Evolutionary conservation across 495 filamentous ascomycete species (phyloP).

Genomic region (Penicillium bovifimosum): DNA sequence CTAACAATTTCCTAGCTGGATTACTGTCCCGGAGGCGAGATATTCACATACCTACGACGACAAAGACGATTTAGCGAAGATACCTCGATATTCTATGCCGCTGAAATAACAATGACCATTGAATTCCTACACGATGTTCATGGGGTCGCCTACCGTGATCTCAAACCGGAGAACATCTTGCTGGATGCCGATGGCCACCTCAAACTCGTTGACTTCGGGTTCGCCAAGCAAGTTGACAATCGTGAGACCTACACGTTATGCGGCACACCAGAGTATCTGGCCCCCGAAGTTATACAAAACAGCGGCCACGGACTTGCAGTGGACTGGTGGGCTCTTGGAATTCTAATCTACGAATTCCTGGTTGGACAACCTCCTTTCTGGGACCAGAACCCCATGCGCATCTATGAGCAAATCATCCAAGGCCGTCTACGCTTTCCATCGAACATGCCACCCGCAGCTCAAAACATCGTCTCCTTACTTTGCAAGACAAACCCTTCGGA

Average conservation of each 20-base stretch:
- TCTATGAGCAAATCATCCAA: constrained; percentile 68
- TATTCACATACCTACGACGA: constrained; percentile 88
- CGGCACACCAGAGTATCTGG: constrained; percentile 93
- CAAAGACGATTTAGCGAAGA: constrained; percentile 80
- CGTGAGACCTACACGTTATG: constrained; percentile 92
- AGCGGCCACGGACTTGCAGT: constrained; percentile 92
- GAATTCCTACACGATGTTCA: constrained; percentile 83
- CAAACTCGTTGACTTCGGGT: constrained; percentile 97
- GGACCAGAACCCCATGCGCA: constrained; percentile 92
- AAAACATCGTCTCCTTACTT: constrained; percentile 76
- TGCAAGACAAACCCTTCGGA: constrained; percentile 87
- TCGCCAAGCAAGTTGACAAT: constrained; percentile 65
- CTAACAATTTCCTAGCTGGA: constrained; percentile 55
- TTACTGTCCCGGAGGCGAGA: constrained; percentile 89
- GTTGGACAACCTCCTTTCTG: constrained; percentile 97
- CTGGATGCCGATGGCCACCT: constrained; percentile 89
- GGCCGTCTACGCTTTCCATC: constrained; percentile 35
- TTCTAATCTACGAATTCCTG: constrained; percentile 92
- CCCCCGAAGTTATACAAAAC: constrained; percentile 93
- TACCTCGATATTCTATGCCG: constrained; percentile 87
- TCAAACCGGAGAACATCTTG: constrained; percentile 95
- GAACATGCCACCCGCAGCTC: constrained; percentile 65
- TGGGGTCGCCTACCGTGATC: constrained; percentile 86
- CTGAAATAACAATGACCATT: constrained; percentile 88
- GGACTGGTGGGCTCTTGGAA: constrained; percentile 99